These are phyloP conservation scores for Cymbopogon citratus DNA, from an alignment of 176 grass and related monocot genomes.

Conservation along the genomic window DNA sequence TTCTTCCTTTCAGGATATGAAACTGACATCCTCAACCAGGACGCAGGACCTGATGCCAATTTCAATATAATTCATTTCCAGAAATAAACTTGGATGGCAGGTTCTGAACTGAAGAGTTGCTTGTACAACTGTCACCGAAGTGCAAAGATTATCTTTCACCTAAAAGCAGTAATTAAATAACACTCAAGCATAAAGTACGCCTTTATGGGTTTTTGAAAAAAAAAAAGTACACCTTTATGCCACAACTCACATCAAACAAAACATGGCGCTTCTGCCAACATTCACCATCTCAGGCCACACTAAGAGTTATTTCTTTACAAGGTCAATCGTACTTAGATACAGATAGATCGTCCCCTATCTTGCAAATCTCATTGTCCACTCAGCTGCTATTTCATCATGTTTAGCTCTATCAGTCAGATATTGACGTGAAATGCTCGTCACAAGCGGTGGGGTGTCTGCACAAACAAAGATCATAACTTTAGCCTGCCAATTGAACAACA, in stretches of 20 bases:
- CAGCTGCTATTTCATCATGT: conserved; percentile 78
- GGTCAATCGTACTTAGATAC: conserved; percentile 23
- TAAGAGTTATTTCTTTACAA: conserved; percentile 28
- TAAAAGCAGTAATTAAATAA: conserved; percentile 16
- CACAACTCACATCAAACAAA: conserved; percentile 28
- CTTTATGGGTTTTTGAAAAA: too few relatives aligned
- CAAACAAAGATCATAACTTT: conserved; percentile 21
- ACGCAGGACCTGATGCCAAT: background rate
- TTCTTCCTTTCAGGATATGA: conserved; percentile 1
- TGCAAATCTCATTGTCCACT: conserved; percentile 88
- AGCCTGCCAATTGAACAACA: background rate
- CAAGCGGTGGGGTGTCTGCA: conserved; percentile 56
- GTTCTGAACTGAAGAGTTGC: conserved; percentile 8
- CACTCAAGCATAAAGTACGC: conserved; percentile 3
- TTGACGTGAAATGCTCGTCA: conserved; percentile 50
- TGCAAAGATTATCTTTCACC: conserved; percentile 8
- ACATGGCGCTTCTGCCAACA: conserved; percentile 12
- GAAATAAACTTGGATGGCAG: background rate
- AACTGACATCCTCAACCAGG: background rate
- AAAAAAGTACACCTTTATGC: conserved; percentile 26
- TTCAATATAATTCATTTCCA: background rate
- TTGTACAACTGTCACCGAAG: background rate
- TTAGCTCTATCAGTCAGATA: conserved; percentile 66
- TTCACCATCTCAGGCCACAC: conserved; percentile 21
- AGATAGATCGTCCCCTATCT: conserved; percentile 46